A percentile compares a stretch with the other conserved stretches of the same genome.
phyloP scores from a whole-genome alignment of 768 basidiomycete genomes.

The Tylopilus intermedius region DNA sequence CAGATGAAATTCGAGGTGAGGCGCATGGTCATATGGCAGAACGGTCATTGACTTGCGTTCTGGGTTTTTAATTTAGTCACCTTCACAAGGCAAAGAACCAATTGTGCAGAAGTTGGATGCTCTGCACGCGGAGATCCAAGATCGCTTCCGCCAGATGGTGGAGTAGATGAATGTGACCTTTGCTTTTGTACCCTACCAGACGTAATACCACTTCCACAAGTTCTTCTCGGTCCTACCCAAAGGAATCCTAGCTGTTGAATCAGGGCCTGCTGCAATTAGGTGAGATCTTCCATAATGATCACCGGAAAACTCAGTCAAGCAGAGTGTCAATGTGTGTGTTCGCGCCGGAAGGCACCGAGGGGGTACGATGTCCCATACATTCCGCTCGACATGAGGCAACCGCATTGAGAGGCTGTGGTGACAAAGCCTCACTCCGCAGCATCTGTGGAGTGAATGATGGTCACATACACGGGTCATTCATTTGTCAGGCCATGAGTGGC shows the following conservation, averaged over 20 bases:
- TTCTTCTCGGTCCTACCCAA: not conserved
- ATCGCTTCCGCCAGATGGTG: slow-evolving; percentile 83
- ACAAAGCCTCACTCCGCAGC: slow-evolving; percentile 1
- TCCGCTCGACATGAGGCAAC: not conserved
- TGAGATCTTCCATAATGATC: not conserved
- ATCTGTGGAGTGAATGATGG: slow-evolving; percentile 4
- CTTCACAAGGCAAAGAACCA: slow-evolving; percentile 82
- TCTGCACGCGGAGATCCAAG: slow-evolving; percentile 81
- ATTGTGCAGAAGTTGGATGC: slow-evolving; percentile 80
- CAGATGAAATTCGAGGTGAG: slow-evolving; percentile 98
- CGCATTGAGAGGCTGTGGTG: not conserved
- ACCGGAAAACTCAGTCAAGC: not conserved
- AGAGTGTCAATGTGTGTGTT: not conserved
- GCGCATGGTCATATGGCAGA: not conserved
- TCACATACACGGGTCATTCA: not conserved
- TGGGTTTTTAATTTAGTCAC: slow-evolving; percentile 50
- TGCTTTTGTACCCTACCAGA: slow-evolving; percentile 19
- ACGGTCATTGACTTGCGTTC: slow-evolving; percentile 9
- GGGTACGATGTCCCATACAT: not conserved
- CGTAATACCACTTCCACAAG: slow-evolving; percentile 17
- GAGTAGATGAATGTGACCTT: slow-evolving; percentile 45
- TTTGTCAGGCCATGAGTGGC: not conserved
- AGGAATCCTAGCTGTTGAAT: not conserved
- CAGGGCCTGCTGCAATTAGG: not conserved
- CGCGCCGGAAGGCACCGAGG: not conserved